Conservation (phyloP, 225 moss, liverwort and hornwort species). For the Lunularia cruciata region DNA sequence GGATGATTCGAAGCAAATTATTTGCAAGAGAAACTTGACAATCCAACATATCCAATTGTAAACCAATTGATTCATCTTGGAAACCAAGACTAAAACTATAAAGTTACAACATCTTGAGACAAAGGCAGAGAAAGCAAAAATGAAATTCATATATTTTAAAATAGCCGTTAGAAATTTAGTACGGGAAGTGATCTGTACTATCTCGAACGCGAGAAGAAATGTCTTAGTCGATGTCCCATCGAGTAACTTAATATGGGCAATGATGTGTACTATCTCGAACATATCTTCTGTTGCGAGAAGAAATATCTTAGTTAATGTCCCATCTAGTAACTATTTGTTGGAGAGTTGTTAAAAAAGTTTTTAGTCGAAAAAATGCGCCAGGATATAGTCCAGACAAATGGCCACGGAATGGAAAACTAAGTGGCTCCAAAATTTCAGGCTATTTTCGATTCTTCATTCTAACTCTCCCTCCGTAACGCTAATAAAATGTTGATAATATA, state of each 20-base stretch:
- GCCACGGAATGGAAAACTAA: too few relatives aligned
- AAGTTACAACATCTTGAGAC: not conserved
- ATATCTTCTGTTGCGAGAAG: not conserved
- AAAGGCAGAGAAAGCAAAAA: not conserved
- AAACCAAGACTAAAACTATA: too few relatives aligned
- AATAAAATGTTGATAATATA: too few relatives aligned
- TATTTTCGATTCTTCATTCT: too few relatives aligned
- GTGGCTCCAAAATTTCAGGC: too few relatives aligned
- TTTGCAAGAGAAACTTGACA: not conserved
- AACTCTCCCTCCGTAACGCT: too few relatives aligned
- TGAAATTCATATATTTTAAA: not conserved
- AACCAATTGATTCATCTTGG: too few relatives aligned
- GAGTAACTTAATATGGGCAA: constrained; percentile 4
- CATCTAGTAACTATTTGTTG: not conserved
- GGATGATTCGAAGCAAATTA: not conserved
- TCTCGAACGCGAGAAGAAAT: too few relatives aligned
- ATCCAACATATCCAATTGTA: not conserved
- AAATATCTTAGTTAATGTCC: not conserved
- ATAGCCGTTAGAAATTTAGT: not conserved
- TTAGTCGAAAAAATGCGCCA: too few relatives aligned
- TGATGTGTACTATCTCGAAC: not conserved
- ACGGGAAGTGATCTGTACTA: too few relatives aligned
- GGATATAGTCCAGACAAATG: too few relatives aligned
- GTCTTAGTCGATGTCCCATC: too few relatives aligned
- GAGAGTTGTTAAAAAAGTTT: not conserved